Base-by-base conservation (phyloP, 768 basidiomycete genomes). In the Termitomyces sp. region DNA sequence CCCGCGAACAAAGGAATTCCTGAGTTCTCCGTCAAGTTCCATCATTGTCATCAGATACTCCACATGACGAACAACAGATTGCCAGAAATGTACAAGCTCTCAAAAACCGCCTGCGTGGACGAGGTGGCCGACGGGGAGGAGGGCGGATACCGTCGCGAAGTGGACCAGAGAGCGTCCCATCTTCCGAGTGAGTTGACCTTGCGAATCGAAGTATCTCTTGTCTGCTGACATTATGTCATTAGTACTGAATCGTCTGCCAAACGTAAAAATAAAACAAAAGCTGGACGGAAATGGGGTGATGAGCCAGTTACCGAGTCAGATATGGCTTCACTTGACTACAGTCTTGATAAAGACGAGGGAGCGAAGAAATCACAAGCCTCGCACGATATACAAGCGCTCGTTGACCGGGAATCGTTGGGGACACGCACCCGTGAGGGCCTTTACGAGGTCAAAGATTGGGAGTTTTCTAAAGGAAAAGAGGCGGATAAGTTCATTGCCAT, bases 311-410 rank as follows among this genome's bases (percentile, higher is more conserved):
- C 84, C 10, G 90, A 92, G 60, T 78, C 80, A 15, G 97, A 98
- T 60, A 96, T 98, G 91, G 92, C 88, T 5, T 85, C 89, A 41
- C 80, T 98, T 51, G 94, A 99, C 70, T 98, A 90, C 69, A 92
- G 88, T 60, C 62, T 73, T 46, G 83, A 88, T 62, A 83, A 82
- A 59, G 57, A 72, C 1, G 76, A 77, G 51, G 62, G 68, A 7
- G 59, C 65, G 3, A 65, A 65, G 42, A 68, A 66, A 2, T 67
- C 60, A 9, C 53, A 65, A 17, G 63, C 64, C 22, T 71, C 76
- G 28, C 73, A 75, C 51, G 83, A 88, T 66, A 63, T 90, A 37
- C 73, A 83, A 47, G 77, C 77, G 38, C 76, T 87, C 21, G 84
- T 88, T 17, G 87, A 91, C 63, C 72, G 81, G 57, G 70, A 81